These are phyloP conservation scores for Acacia melanoxylon DNA, from an alignment of 306 rosid species.

Conservation along the genomic window DNA sequence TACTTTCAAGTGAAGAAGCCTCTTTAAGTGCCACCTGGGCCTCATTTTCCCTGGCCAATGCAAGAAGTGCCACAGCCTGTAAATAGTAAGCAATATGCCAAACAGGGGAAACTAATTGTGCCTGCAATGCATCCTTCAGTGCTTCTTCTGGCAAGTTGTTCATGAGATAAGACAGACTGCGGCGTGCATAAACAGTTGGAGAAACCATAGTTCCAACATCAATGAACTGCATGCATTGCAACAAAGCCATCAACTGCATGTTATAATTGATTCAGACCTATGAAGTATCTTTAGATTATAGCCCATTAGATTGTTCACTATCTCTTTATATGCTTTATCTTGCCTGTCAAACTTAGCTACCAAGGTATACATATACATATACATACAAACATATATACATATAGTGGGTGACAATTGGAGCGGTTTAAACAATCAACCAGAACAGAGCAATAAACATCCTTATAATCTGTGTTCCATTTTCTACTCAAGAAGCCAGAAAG, in stretches of 20 bases:
- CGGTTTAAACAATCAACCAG: background rate
- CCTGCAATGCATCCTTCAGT: slow-evolving; percentile 75
- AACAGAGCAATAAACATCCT: background rate
- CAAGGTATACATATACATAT: background rate
- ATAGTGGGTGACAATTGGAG: background rate
- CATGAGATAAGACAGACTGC: slow-evolving; percentile 77
- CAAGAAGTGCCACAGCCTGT: slow-evolving; percentile 72
- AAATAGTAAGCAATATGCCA: slow-evolving; percentile 86
- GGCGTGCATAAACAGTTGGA: slow-evolving; percentile 90
- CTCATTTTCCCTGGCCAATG: slow-evolving; percentile 59
- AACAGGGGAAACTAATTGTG: slow-evolving; percentile 74
- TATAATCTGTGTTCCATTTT: background rate
- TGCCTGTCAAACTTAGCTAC: background rate
- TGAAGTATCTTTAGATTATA: background rate
- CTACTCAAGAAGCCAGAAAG: background rate
- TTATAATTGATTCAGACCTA: slow-evolving; percentile 23
- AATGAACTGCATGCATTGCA: slow-evolving; percentile 72
- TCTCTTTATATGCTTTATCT: background rate
- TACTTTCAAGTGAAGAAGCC: slow-evolving; percentile 71
- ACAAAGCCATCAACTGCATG: slow-evolving; percentile 36
- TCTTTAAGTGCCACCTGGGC: slow-evolving; percentile 82
- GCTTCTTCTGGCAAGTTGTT: slow-evolving; percentile 80
- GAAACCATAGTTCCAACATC: slow-evolving; percentile 87
- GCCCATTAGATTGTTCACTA: background rate
- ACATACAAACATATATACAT: no score